Conservation (phyloP, 176 grass and related monocot genomes). For the Lolium perenne region DNA sequence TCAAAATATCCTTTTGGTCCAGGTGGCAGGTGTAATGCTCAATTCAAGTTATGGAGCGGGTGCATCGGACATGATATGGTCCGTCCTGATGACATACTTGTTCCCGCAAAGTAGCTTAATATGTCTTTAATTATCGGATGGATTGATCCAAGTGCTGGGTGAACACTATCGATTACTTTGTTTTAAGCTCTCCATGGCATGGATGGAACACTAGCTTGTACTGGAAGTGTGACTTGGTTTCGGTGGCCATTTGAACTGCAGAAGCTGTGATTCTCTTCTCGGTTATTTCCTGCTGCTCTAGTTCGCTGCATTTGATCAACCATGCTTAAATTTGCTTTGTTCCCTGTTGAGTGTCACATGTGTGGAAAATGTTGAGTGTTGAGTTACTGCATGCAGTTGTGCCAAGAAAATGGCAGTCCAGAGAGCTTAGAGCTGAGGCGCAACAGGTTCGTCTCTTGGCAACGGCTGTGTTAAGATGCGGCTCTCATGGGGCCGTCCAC, state of each 20-base stretch:
- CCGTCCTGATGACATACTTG: background rate
- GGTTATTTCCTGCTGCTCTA: background rate
- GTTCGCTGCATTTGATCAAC: background rate
- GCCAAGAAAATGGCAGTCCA: no score
- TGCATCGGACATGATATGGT: background rate
- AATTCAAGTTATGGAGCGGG: slow-evolving; percentile 10
- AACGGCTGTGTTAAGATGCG: no score
- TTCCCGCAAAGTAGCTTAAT: background rate
- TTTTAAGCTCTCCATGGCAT: background rate
- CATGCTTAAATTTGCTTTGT: background rate
- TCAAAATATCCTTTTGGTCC: background rate
- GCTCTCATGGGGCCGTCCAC: no score
- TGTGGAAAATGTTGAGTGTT: background rate
- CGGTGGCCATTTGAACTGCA: background rate
- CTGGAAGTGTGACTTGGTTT: background rate
- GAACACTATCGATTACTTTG: background rate
- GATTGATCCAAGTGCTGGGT: background rate
- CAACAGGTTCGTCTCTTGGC: no score
- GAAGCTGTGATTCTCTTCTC: background rate
- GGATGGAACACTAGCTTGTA: background rate
- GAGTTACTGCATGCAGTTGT: no score
- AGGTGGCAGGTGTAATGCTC: background rate
- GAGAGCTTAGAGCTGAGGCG: no score
- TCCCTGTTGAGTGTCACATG: background rate
- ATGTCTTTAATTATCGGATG: background rate